Base-by-base conservation (phyloP, 176 grass and related monocot species). In the Cenchrus purpureus region DNA sequence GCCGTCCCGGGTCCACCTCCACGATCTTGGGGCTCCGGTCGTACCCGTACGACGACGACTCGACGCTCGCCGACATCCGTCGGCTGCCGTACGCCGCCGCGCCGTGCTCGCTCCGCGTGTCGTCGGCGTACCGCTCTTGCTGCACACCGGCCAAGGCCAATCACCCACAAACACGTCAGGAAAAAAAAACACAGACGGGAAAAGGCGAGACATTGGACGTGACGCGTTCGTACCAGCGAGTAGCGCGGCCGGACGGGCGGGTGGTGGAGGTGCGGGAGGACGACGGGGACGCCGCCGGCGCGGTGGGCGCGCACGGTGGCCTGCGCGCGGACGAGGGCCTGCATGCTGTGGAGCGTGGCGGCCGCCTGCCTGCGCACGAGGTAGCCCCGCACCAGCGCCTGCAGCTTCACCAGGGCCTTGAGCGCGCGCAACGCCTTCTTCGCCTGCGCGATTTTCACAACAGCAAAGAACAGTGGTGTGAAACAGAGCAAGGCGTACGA, bases 21-120 rank as follows among this genome's bases (percentile, higher is more conserved):
- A 99, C 97, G 52, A 96, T 95, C 87, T 99, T 99, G 2, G 97
- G 94, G 86, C 97, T 99, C 82, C 71, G 81, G 76, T 96, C 97
- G 68, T 76, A 96, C 22, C 91, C 97, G 60, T 84, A 87, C 54
- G 89, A 94, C 29, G 85, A 87, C 1, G 92, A 94, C 57, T 99
- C 97, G 61, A 96, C 65, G 85, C 81, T 92, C 32, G 97, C 88
- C 9, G 94, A 96, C 71, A 94, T 66, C 73, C 90, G 81, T 19
- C 94, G 84, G 80, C 90, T 82, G 83, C 90, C 73, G 86, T 88
- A 94, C 74, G 89, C 69, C 9, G 93, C 61, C 13, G 65, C 84
- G 7, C 82, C 79, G 77, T 89, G 88, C 82, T 99, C 94, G 74
- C 91, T 96, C 74, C 94, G 74, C 48, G 90, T 89, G 54, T 99